Evolutionary conservation across 2,329 filamentous ascomycete genomes (phyloP).

Genomic region (Sphaerulina musiva): DNA sequence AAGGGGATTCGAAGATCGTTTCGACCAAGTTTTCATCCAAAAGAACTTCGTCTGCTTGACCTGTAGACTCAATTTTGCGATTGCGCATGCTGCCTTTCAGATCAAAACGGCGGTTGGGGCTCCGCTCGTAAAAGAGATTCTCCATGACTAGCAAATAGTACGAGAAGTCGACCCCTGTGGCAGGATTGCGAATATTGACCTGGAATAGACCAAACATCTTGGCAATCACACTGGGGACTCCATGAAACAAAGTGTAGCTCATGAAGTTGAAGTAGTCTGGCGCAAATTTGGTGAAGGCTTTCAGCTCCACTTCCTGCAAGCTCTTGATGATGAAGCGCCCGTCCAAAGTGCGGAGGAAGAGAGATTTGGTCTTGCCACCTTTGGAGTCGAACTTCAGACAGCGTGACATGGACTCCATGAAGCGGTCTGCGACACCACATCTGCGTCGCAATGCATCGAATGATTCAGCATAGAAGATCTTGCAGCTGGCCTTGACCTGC

Average conservation of each 20-base stretch:
- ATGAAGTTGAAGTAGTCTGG: conserved; percentile 97
- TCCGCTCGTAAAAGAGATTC: conserved; percentile 93
- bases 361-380: conserved; percentile 93
- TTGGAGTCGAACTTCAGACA: conserved; percentile 98
- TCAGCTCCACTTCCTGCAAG: conserved; percentile 81
- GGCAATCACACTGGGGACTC: conserved; percentile 85
- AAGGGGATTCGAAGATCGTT: conserved; percentile 93
- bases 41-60: conserved; percentile 91
- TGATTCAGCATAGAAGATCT: conserved; percentile 97
- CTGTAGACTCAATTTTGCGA: conserved; percentile 91
- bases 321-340: conserved; percentile 91
- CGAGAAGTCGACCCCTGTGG: conserved; percentile 86
- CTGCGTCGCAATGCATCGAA: conserved; percentile 92
- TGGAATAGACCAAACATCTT: conserved; percentile 99
- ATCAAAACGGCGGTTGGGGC: conserved; percentile 74
- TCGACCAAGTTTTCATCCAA: conserved; percentile 99
- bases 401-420: conserved; percentile 88
- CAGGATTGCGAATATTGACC: conserved; percentile 90
- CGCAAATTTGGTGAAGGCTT: conserved; percentile 89
- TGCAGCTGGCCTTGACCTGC: conserved; percentile 91
- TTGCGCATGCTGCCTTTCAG: conserved; percentile 98
- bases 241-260: conserved; percentile 91
- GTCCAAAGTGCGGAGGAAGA: conserved; percentile 94
- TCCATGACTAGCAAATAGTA: conserved; percentile 94
- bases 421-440: conserved; percentile 86